Evolutionary conservation across 2,329 filamentous ascomycete genomes (phyloP).

Genomic region (Botrytis medusae): DNA sequence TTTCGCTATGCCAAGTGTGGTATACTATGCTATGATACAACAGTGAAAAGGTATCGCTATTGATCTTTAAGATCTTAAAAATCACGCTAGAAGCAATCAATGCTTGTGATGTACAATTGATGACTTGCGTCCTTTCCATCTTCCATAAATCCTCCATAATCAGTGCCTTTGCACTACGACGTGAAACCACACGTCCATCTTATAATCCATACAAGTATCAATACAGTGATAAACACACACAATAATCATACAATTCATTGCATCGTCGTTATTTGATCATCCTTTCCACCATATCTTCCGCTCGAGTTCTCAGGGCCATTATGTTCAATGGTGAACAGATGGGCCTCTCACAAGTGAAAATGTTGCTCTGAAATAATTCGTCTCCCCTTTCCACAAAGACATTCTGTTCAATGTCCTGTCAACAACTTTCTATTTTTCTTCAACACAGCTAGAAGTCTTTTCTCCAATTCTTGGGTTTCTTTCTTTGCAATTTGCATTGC

Average conservation of each 20-base stretch:
- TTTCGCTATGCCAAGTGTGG: not conserved
- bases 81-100: not conserved
- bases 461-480: conserved; percentile 63
- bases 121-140: not conserved
- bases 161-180: not conserved
- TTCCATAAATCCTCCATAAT: not conserved
- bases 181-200: not conserved
- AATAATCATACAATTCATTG: conserved; percentile 3
- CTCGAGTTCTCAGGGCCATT: not conserved
- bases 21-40: not conserved
- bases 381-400: not conserved
- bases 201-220: conserved; percentile 1
- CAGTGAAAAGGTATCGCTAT: not conserved
- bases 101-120: not conserved
- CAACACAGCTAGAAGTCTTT: conserved; percentile 58
- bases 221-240: not conserved
- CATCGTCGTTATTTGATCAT: not conserved
- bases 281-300: not conserved
- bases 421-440: conserved; percentile 58
- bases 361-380: not conserved
- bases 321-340: not conserved
- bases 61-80: not conserved
- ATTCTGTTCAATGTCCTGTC: conserved; percentile 35
- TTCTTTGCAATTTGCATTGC: conserved; percentile 51
- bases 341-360: not conserved